phyloP scores from a whole-genome alignment of 345 rosid genomes.

The Aquilaria sinensis region DNA sequence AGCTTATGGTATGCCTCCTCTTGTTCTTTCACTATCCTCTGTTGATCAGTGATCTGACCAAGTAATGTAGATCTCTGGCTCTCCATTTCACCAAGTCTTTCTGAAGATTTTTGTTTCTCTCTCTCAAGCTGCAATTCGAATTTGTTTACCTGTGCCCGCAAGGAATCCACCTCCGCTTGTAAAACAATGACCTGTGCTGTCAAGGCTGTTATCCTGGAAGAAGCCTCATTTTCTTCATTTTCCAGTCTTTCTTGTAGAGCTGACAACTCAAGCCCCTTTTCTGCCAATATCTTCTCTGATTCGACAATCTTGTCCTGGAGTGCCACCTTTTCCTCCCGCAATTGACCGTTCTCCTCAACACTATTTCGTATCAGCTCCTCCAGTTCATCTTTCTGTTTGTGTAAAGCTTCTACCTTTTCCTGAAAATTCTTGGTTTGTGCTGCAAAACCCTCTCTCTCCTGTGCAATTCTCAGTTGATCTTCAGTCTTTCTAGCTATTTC shows the following conservation, averaged over 20 bases:
- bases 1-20: constrained; percentile 25
- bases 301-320: constrained; percentile 28
- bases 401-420: constrained; percentile 33
- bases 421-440: constrained; percentile 30
- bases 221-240: constrained; percentile 34
- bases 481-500: constrained; percentile 27
- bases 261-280: constrained; percentile 35
- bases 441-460: constrained; percentile 41
- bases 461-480: constrained; percentile 29
- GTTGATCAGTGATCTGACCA: constrained; percentile 36
- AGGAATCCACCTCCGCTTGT: constrained; percentile 43
- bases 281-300: constrained; percentile 30
- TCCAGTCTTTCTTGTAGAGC: constrained; percentile 32
- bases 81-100: constrained; percentile 31
- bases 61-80: constrained; percentile 25
- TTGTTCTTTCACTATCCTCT: constrained; percentile 24
- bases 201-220: constrained; percentile 14
- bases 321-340: constrained; percentile 23
- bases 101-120: constrained; percentile 45
- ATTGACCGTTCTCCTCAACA: constrained; percentile 29
- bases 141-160: constrained; percentile 34
- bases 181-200: constrained; percentile 3
- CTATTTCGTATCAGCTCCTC: constrained; percentile 35
- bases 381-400: constrained; percentile 38
- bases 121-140: constrained; percentile 39